These are phyloP conservation scores for Aspergillus bridgeri DNA, from an alignment of 495 filamentous ascomycete genomes.

Conservation along the genomic window DNA sequence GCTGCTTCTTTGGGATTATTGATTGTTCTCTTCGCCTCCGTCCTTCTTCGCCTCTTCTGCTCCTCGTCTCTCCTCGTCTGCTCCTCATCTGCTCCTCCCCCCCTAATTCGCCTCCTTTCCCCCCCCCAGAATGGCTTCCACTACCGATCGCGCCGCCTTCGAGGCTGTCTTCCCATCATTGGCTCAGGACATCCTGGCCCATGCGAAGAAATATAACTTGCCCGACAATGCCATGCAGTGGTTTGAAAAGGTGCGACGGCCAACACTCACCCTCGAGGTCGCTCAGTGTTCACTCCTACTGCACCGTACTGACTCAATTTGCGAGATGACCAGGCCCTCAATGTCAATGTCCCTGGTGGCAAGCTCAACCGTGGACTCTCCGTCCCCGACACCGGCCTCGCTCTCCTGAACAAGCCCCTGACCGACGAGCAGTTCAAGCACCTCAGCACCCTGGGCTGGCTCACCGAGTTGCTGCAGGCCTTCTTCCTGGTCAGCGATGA, in stretches of 20 bases:
- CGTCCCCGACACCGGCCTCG: constrained; percentile 80
- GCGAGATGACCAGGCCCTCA: constrained; percentile 55
- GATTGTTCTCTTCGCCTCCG: neutral
- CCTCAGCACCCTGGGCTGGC: constrained; percentile 84
- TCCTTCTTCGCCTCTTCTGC: neutral
- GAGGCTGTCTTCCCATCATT: constrained; percentile 82
- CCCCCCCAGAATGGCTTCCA: constrained; percentile 54
- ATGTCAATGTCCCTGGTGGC: constrained; percentile 84
- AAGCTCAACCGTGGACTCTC: constrained; percentile 99
- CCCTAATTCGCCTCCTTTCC: too few species aligned
- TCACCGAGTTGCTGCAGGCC: constrained; percentile 95
- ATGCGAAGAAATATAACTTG: constrained; percentile 74
- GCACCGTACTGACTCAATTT: constrained; percentile 2
- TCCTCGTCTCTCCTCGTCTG: neutral
- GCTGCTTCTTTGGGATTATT: constrained; percentile 1
- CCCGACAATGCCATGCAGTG: constrained; percentile 80
- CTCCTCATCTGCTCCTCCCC: neutral
- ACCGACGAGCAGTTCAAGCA: constrained; percentile 78
- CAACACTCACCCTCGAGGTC: constrained; percentile 1
- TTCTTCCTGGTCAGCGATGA: constrained; percentile 99
- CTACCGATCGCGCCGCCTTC: constrained; percentile 76
- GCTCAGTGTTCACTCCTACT: neutral
- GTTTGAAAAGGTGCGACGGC: constrained; percentile 68
- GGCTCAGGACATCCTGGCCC: constrained; percentile 69
- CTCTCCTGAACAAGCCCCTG: constrained; percentile 71